phyloP scores from a whole-genome alignment of 2,329 filamentous ascomycete genomes.

The Boeremia lycopersici region DNA sequence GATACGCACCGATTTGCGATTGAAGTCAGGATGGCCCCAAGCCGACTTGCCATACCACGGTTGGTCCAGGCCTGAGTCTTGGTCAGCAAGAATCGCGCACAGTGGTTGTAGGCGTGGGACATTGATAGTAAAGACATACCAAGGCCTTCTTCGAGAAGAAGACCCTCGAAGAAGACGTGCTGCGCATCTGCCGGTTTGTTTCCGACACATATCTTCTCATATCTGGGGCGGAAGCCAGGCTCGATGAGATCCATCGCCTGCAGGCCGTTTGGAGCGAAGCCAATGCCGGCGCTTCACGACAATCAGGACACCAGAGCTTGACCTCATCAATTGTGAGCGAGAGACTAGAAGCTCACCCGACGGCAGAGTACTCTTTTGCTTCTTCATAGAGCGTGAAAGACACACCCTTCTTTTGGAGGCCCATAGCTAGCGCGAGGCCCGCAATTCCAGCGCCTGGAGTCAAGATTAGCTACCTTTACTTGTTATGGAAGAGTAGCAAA shows the following conservation, averaged over 20 bases:
- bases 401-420: constrained; percentile 27
- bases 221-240: constrained; percentile 44
- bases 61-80: constrained; percentile 4
- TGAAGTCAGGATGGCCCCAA: constrained; percentile 7
- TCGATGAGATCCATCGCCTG: constrained; percentile 53
- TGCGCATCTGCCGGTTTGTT: constrained; percentile 48
- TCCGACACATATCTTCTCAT: constrained; percentile 48
- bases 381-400: constrained; percentile 38
- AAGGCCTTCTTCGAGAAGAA: constrained; percentile 50
- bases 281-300: constrained; percentile 29
- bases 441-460: constrained; percentile 34
- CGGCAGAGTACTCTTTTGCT: constrained; percentile 27
- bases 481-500: neutral
- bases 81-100: neutral
- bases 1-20: constrained; percentile 2
- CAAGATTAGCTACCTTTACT: neutral
- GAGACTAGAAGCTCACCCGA: constrained; percentile 18
- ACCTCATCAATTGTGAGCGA: neutral
- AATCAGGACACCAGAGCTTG: neutral
- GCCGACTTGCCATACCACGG: constrained; percentile 14
- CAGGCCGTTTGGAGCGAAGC: constrained; percentile 51
- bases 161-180: constrained; percentile 51
- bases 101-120: neutral
- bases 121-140: constrained; percentile 36
- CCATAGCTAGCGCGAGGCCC: constrained; percentile 38